phyloP scores from a whole-genome alignment of 306 rosid genomes.

The Quercus cerris region DNA sequence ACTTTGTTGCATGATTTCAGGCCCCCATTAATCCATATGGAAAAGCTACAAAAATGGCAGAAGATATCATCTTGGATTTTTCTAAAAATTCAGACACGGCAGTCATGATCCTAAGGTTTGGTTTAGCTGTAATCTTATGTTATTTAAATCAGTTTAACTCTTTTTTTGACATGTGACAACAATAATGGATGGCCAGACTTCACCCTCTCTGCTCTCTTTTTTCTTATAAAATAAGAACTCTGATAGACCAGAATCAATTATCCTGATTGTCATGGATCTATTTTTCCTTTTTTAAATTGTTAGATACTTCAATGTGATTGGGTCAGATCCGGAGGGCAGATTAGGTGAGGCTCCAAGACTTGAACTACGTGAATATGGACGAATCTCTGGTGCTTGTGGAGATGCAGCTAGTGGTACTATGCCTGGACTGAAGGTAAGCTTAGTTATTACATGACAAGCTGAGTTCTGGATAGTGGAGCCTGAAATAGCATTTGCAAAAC shows the following conservation, averaged over 20 bases:
- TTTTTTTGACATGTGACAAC: background rate
- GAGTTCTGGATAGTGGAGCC: no score
- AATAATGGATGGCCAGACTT: background rate
- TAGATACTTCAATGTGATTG: slow-evolving; percentile 97
- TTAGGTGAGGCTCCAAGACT: slow-evolving; percentile 97
- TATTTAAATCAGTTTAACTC: background rate
- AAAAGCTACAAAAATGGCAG: slow-evolving; percentile 98
- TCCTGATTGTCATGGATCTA: background rate
- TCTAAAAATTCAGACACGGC: slow-evolving; percentile 95
- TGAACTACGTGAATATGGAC: slow-evolving; percentile 89
- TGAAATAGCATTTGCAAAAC: no score
- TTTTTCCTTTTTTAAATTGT: slow-evolving; percentile 9
- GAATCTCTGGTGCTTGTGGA: slow-evolving; percentile 91
- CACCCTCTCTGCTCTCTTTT: background rate
- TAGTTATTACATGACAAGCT: background rate
- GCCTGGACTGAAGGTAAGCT: slow-evolving; percentile 65
- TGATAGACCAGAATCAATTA: background rate
- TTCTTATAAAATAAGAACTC: background rate
- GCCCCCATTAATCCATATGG: slow-evolving; percentile 97
- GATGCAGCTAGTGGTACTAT: slow-evolving; percentile 86
- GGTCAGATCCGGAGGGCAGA: slow-evolving; percentile 90
- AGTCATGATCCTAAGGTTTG: slow-evolving; percentile 92
- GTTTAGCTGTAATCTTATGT: background rate
- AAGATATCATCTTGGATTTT: slow-evolving; percentile 93
- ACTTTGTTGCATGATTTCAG: slow-evolving; percentile 33